Evolutionary conservation across 1,139 yeast genomes (phyloP).

Genomic region (Yamadazyma pseudoaaseri): DNA sequence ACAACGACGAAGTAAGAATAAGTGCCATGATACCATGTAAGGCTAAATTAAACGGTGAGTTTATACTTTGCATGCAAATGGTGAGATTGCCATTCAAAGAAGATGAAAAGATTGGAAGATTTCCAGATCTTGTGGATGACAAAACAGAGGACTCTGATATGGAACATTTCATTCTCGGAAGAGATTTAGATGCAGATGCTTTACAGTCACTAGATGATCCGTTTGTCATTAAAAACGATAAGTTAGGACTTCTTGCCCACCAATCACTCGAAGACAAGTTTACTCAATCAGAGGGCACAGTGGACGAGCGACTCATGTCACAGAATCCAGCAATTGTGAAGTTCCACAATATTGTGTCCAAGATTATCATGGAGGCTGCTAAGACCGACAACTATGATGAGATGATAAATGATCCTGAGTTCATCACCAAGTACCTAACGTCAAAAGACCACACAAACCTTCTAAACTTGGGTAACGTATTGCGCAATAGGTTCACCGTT

Average conservation of each 20-base stretch:
- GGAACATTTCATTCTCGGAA: constrained; percentile 27
- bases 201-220: not conserved
- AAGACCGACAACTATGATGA: constrained; percentile 18
- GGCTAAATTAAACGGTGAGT: constrained; percentile 15
- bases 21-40: constrained; percentile 57
- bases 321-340: constrained; percentile 33
- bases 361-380: constrained; percentile 26
- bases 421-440: constrained; percentile 25
- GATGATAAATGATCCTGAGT: constrained; percentile 23
- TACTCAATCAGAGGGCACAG: not conserved
- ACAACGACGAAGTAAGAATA: constrained; percentile 49
- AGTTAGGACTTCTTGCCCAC: constrained; percentile 10
- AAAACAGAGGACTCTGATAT: constrained; percentile 13
- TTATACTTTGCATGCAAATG: constrained; percentile 32
- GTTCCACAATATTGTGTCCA: constrained; percentile 25
- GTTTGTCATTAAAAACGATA: constrained; percentile 14
- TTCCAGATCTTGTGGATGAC: constrained; percentile 44
- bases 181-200: constrained; percentile 20
- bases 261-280: constrained; percentile 9
- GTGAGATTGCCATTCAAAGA: constrained; percentile 72
- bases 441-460: constrained; percentile 23
- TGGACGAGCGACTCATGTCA: constrained; percentile 20
- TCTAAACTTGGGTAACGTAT: constrained; percentile 31
- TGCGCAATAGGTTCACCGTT: constrained; percentile 14
- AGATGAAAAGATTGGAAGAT: constrained; percentile 66